Evolutionary conservation across 257 asterid genomes (phyloP).

Genomic region (Lycium ferocissimum): DNA sequence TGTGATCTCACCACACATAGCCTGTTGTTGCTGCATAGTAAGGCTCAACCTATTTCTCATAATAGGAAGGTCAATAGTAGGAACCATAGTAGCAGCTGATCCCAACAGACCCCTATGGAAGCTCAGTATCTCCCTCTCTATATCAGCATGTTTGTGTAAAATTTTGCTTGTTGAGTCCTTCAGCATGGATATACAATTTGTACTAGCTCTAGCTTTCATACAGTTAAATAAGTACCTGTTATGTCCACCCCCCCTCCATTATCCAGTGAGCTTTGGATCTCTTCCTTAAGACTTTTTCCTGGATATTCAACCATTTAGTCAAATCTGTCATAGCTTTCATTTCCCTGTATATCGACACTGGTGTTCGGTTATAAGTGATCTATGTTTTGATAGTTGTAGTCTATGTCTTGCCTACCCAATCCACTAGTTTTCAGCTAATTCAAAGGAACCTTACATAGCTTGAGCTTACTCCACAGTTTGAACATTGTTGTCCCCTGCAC

Average conservation of each 20-base stretch:
- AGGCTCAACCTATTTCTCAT: neutral
- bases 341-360: no score
- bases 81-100: neutral
- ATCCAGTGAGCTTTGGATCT: neutral
- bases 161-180: neutral
- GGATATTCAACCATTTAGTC: no score
- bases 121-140: neutral
- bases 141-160: neutral
- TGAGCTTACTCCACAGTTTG: neutral
- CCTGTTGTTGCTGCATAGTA: no score
- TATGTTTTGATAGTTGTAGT: no score
- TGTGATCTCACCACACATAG: neutral
- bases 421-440: no score
- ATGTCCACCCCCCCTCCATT: neutral
- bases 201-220: no score
- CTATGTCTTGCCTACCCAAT: no score
- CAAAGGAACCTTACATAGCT: no score
- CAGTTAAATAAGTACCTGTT: no score
- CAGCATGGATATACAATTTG: neutral
- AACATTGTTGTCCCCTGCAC: neutral
- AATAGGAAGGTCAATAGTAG: neutral
- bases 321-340: no score
- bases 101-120: neutral
- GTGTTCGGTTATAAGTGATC: no score
- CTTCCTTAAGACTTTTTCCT: neutral